Conservation (phyloP, 73 alveolate species). For the Chromera velia region DNA sequence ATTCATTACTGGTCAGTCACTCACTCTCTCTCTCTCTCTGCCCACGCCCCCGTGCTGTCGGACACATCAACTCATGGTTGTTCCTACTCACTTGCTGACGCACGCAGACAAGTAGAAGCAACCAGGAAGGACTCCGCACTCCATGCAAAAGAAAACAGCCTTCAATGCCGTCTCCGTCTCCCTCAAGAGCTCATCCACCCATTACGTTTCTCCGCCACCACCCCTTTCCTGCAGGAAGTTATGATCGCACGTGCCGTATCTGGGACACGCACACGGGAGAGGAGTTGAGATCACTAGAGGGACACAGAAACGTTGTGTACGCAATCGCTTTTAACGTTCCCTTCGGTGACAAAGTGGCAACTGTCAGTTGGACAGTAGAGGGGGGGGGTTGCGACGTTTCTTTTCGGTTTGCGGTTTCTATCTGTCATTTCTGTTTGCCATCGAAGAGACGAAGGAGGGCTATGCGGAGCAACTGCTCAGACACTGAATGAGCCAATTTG, state of each 20-base stretch:
- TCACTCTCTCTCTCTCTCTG: neutral
- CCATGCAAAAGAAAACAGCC: no score
- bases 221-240: slow-evolving; percentile 87
- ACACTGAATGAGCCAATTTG: neutral
- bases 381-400: no score
- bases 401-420: neutral
- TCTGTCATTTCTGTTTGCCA: neutral
- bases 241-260: slow-evolving; percentile 98
- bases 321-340: slow-evolving; percentile 98
- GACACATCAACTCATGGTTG: no score
- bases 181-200: no score
- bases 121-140: no score
- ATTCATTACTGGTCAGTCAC: slow-evolving; percentile 70
- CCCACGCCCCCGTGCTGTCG: no score
- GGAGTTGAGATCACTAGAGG: slow-evolving; percentile 85
- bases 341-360: slow-evolving; percentile 70
- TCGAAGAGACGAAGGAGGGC: neutral
- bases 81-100: no score
- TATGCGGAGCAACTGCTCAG: neutral
- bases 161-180: no score
- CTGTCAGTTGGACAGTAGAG: neutral
- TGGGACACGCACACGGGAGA: slow-evolving; percentile 97
- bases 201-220: no score
- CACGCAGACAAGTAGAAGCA: no score
- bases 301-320: slow-evolving; percentile 98